Base-by-base conservation (phyloP, 2,329 filamentous ascomycete genomes). In the Dryadomyces sulphureus region DNA sequence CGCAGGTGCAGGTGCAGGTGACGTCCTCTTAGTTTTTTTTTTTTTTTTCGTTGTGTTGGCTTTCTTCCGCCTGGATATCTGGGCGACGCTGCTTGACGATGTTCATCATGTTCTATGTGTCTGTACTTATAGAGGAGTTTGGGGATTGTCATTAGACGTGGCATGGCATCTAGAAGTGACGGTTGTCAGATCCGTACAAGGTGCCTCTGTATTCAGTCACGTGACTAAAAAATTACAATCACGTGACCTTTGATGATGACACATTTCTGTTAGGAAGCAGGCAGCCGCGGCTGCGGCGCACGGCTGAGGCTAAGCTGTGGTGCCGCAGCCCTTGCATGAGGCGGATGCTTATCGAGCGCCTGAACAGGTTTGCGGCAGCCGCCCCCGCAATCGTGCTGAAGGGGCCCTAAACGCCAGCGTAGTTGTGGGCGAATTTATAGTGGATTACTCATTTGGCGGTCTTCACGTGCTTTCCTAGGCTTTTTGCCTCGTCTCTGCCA, bases 91-190 rank as follows among this genome's bases (percentile, higher is more conserved):
- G n/a, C n/a, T n/a, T n/a, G n/a, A n/a, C n/a, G 30, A 35, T 19
- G 41, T 25, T 22, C 34, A 19, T 43, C 19, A 43, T 43, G 41
- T 35, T 36, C 19, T 35, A 41, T 41, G 27, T 45, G 20, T 45
- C 25, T 44, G 41, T 50, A 21, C 34, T 49, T 45, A 49, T 48
- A 49, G 48, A 50, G 46, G 50, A 49, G 46, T 50, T 52, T 49
- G 34, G 46, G 45, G 34, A 24, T 36, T 36, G 20, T 24, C 25
- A 43, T 35, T 46, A 46, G 45, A 46, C 35, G 5, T 25, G 22
- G 22, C 20, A 19, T 5, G 45, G 27, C 21, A 38, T 43, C 11
- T 43, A 35, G 22, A 46, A 30, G 27, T 30, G 14, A 14, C 27
- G 14, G 27, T 30, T 7, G 7, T 30, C 7, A 7, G 7, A 14